Base-by-base conservation (phyloP, 441 rosid genomes). In the Erodium moschatum region DNA sequence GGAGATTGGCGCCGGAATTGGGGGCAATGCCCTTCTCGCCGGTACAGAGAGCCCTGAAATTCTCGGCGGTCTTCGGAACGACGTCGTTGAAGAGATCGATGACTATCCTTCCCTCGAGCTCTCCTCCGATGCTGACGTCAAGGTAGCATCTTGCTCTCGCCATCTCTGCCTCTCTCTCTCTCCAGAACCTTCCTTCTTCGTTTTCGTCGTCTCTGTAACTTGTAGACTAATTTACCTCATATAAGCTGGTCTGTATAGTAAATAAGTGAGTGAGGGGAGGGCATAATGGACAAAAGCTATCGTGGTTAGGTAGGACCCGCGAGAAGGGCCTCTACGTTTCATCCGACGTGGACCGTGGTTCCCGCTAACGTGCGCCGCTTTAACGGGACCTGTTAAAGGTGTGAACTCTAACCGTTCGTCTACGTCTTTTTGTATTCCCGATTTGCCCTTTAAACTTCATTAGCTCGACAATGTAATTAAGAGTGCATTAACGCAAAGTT, bases 1-100 rank as follows among this genome's bases (percentile, higher is more conserved):
- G 97, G 68, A 94, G 97, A 73, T 90, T 89, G 10, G 72, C 86
- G 20, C 80, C 88, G 11, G 97, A 86, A 72, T 78, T 73, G 18
- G 96, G 88, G 5, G 89, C 99, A 75, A 86, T 68, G 84, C 97
- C 97, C 74, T 86, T 94, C 76, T 91, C 92, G 0, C 97, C 97
- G 31, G 94, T 89, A 2, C 27, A 24, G 27, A 24, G 27, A 24
- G 27, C 27, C 27, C 27, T 24, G 27, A 24, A 24, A 24, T 24
- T 24, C 27, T 24, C 27, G 27, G 27, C 27, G 27, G 27, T 24
- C 27, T 24, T 24, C 2, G 27, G 27, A 24, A 24, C 27, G 27
- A 24, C 27, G 27, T 24, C 27, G 27, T 24, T 24, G 27, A 24
- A 24, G 27, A 24, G 27, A 24, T 24, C 27, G 27, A 24, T 24